Conservation (phyloP, 1,284 basidiomycete species). For the Stygiomarasmius scandens region DNA sequence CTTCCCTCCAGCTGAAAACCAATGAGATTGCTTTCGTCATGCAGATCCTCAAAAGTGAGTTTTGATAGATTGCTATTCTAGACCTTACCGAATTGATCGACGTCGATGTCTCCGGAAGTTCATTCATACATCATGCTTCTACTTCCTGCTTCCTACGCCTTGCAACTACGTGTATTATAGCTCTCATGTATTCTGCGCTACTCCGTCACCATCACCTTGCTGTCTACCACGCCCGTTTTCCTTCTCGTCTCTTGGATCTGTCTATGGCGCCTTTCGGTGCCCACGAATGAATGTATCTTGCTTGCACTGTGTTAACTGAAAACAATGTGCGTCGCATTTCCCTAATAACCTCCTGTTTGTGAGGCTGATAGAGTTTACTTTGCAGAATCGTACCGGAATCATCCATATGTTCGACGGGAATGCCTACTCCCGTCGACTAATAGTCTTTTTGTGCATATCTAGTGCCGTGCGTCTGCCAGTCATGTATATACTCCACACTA, state of each 20-base stretch:
- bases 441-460: too few species aligned
- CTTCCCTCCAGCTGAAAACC: too few species aligned
- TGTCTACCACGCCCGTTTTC: conserved; percentile 2
- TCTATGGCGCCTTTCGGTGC: background rate
- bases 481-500: too few species aligned
- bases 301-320: background rate
- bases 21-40: too few species aligned
- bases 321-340: too few species aligned
- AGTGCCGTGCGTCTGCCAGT: too few species aligned
- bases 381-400: too few species aligned
- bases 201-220: background rate
- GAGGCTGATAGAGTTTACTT: too few species aligned
- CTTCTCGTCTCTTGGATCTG: background rate
- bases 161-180: background rate
- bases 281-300: background rate
- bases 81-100: background rate
- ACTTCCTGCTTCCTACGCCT: too few species aligned
- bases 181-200: background rate
- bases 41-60: background rate
- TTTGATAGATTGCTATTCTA: background rate
- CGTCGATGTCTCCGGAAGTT: background rate
- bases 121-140: background rate
- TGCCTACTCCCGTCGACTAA: too few species aligned
- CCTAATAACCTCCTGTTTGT: too few species aligned
- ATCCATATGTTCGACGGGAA: too few species aligned